phyloP scores from a whole-genome alignment of 2,329 filamentous ascomycete species.

The Juglanconis oblonga region DNA sequence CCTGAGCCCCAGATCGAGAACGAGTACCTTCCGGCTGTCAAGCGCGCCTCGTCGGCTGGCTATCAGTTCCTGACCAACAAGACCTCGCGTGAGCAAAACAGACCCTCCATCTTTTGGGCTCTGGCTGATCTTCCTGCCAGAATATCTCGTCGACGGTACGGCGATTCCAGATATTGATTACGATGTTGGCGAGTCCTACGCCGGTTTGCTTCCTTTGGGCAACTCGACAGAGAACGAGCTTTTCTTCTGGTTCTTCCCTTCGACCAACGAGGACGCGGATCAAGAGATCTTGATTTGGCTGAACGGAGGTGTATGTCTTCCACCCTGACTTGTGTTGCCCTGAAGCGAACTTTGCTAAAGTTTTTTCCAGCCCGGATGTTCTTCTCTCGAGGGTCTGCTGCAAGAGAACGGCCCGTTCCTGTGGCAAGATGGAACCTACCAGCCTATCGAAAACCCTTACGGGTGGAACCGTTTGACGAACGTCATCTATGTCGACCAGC shows the following conservation, averaged over 20 bases:
- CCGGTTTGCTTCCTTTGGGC: conserved; percentile 54
- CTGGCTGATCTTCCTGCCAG: no score
- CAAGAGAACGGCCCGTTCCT: conserved; percentile 71
- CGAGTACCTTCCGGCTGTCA: not conserved
- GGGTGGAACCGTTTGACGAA: conserved; percentile 72
- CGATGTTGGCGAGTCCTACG: conserved; percentile 62
- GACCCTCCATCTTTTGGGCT: not conserved
- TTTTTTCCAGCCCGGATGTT: conserved; percentile 54
- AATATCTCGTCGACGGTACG: conserved; percentile 59
- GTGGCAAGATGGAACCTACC: conserved; percentile 65
- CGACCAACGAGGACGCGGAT: conserved; percentile 40
- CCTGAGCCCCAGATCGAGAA: not conserved
- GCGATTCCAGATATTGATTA: conserved; percentile 64
- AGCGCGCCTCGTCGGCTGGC: not conserved
- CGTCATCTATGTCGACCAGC: conserved; percentile 72
- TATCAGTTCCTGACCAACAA: conserved; percentile 11
- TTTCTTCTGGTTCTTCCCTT: conserved; percentile 65
- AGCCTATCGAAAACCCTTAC: conserved; percentile 62
- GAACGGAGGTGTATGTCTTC: conserved; percentile 43
- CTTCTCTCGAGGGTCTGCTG: conserved; percentile 63
- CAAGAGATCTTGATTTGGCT: conserved; percentile 60
- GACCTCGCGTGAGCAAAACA: not conserved
- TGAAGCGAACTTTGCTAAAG: conserved; percentile 57
- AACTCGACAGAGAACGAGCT: conserved; percentile 41
- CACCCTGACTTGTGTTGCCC: conserved; percentile 37